Evolutionary conservation across 1,284 basidiomycete genomes (phyloP), one percentile per base, ranked within the genome.

Genomic region (Ceratobasidium sp.): DNA sequence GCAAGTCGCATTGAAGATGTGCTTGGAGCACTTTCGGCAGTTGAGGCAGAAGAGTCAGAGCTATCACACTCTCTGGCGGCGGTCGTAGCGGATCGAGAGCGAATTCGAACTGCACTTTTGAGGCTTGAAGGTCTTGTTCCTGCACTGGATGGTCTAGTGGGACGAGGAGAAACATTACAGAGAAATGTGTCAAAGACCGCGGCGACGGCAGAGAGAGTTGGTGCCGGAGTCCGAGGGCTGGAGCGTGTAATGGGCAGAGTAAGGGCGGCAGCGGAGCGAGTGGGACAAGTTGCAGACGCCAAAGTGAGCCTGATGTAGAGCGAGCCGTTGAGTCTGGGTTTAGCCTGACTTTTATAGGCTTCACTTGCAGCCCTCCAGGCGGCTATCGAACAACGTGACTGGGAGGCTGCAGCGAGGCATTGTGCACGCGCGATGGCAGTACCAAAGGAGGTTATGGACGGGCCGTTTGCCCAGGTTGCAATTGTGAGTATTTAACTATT

Each of bases 231-330:
- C 8, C 85, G 93, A 38, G 85, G 88, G 3, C 85, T 99, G 62
- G 96, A 98, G 79, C 92, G 95, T 78, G 94, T 98, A 82, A 95
- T 97, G 87, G 86, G 88, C 35, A 87, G 95, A 49, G 91, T 98
- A 14, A 88, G 91, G 52, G 92, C 93, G 78, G 92, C 95, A 11
- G 88, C 87, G 9, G 94, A 96, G 73, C 88, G 93, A 72, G 93
- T 97, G 4, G 88, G 87, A 0, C 91, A 94, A 80, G 91, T 95
- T 55, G 90, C 95, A 82, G 95, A 97, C 76, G 88, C 98, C 77
- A 98, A 96, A 87, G 93, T 92, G 74, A 75, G 81, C 77, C 70
- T 76, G 16, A 49, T 26, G 9, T 28, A 28, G 35, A 44, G 58
- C 44, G n/a, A 26, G 32, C 67, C 32, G 57, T 69, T 69, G 52